Conservation (phyloP, 2,329 filamentous ascomycete species). For the Diaporthe helianthi region DNA sequence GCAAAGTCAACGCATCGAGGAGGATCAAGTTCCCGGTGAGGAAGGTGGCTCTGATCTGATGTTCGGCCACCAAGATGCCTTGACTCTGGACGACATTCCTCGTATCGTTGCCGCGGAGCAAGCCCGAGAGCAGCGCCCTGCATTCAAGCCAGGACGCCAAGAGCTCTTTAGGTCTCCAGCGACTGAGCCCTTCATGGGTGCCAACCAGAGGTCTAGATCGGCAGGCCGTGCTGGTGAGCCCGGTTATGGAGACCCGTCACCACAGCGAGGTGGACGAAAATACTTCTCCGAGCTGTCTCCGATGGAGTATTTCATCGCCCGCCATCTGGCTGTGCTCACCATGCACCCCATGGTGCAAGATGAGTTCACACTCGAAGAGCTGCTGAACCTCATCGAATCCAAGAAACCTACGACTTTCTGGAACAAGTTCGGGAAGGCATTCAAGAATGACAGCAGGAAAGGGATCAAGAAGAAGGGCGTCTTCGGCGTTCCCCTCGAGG, state of each 20-base stretch:
- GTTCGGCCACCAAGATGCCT: constrained; percentile 87
- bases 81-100: constrained; percentile 95
- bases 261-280: constrained; percentile 68
- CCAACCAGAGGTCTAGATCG: constrained; percentile 71
- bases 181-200: constrained; percentile 69
- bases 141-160: constrained; percentile 74
- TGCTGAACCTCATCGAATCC: constrained; percentile 90
- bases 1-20: constrained; percentile 75
- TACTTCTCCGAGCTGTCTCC: constrained; percentile 97
- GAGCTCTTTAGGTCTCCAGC: constrained; percentile 66
- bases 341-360: constrained; percentile 92
- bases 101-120: constrained; percentile 95
- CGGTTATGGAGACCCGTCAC: constrained; percentile 59
- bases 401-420: constrained; percentile 91
- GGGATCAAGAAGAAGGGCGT: constrained; percentile 88
- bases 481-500: constrained; percentile 88
- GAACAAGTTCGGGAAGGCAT: constrained; percentile 97
- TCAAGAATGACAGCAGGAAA: constrained; percentile 84
- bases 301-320: constrained; percentile 95
- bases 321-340: constrained; percentile 90
- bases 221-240: constrained; percentile 58
- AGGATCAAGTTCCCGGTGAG: constrained; percentile 74
- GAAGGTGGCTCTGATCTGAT: constrained; percentile 79
- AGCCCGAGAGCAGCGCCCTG: constrained; percentile 83
- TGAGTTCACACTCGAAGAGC: constrained; percentile 91